Base-by-base conservation (phyloP, 2,329 filamentous ascomycete genomes). In the Pseudocercospora ulei region DNA sequence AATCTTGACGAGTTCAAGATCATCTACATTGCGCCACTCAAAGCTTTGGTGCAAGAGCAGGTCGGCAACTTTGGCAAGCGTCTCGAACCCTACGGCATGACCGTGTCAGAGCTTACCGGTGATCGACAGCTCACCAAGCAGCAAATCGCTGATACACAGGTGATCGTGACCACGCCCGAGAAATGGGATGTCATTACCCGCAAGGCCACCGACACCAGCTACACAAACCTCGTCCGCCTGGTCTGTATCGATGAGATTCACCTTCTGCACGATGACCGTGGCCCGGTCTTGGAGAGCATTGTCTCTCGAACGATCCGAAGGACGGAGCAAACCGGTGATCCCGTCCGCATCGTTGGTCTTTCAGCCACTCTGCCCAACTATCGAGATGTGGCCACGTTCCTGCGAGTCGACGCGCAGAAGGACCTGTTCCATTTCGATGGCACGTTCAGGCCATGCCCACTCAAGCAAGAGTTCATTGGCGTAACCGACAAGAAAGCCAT, bases 141-240 rank as follows among this genome's bases (percentile, higher is more conserved):
- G 62, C 90, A 98, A 68, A 96, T 98, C 48, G 78, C 88, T 1
- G 90, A 98, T 56, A 98, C 90, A 0, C 88, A 98, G 61, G 80
- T 98, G 52, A 98, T 98, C 53, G 87, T 98, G 43, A 98, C 90
- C 0, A 98, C 90, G 0, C 90, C 90, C 12, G 90, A 98, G 64
- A 98, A 98, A 66, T 98, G 86, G 82, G 90, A 98, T 63, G 88
- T 98, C 51, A 95, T 98, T 53, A 98, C 92, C 4, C 78, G 92
- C 64, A 98, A 98, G 64, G 87, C 88, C 4, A 95, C 88, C 1
- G 92, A 98, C 59, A 76, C 90, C 38, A 93, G 86, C 54, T 98
- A 98, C 63, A 98, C 87, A 9, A 93, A 92, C 54, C 75, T 98
- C n/a, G 90, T 98, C 16, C 80, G 88, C 24, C 72, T 98, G 7